phyloP scores from a whole-genome alignment of 495 filamentous ascomycete species.

The Echria macrotheca region DNA sequence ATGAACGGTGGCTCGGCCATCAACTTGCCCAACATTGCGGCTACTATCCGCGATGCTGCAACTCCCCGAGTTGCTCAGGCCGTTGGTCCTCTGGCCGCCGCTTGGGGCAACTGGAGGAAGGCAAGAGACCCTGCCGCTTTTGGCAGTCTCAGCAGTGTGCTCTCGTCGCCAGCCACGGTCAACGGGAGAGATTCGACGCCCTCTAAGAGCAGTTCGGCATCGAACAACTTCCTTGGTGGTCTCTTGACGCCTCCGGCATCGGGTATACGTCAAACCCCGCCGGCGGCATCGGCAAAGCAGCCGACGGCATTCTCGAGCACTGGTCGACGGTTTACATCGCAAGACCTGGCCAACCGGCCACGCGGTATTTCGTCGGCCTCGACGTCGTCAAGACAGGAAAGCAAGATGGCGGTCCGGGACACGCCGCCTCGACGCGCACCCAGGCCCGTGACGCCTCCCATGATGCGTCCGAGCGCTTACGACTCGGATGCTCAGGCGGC shows the following conservation, averaged over 20 bases:
- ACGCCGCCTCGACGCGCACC: slow-evolving; percentile 30
- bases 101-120: slow-evolving; percentile 67
- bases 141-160: slow-evolving; percentile 31
- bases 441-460: slow-evolving; percentile 61
- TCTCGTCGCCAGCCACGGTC: slow-evolving; percentile 38
- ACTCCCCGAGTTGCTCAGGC: slow-evolving; percentile 76
- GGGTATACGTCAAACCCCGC: slow-evolving; percentile 53
- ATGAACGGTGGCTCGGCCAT: slow-evolving; percentile 53
- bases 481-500: slow-evolving; percentile 62
- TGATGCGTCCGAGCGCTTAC: slow-evolving; percentile 63
- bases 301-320: slow-evolving; percentile 49
- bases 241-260: slow-evolving; percentile 78
- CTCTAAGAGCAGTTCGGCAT: slow-evolving; percentile 52
- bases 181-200: slow-evolving; percentile 50
- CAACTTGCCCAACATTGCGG: slow-evolving; percentile 49
- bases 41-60: slow-evolving; percentile 52
- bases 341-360: slow-evolving; percentile 43
- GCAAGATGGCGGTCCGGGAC: slow-evolving; percentile 32
- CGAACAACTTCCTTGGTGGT: slow-evolving; percentile 54
- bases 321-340: slow-evolving; percentile 44
- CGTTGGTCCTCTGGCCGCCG: slow-evolving; percentile 69
- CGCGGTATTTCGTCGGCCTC: slow-evolving; percentile 30
- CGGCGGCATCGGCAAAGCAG: slow-evolving; percentile 32
- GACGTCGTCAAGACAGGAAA: slow-evolving; percentile 23
- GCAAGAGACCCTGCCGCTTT: slow-evolving; percentile 60